These are phyloP conservation scores for Pythium guiyangense DNA, from an alignment of 352 stramenopile species.

Conservation along the genomic window DNA sequence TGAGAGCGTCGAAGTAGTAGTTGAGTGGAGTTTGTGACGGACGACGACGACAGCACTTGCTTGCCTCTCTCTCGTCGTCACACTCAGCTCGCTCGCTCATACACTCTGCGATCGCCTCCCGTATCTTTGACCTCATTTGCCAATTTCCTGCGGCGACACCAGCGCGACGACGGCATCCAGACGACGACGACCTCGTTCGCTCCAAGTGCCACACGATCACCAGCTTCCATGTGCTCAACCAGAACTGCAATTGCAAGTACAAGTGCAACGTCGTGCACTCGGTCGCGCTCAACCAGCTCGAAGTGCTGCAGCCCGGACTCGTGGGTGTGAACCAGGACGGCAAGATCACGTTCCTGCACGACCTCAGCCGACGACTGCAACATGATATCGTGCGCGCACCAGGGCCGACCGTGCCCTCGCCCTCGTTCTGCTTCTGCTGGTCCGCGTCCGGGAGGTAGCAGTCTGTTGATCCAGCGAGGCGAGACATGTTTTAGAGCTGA, in stretches of 20 bases:
- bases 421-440: constrained; percentile 93
- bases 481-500: no score
- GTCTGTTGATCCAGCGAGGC: constrained; percentile 58
- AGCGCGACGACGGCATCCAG: not conserved
- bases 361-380: constrained; percentile 42
- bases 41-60: no score
- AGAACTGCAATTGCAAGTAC: constrained; percentile 45
- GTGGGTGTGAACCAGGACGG: constrained; percentile 48
- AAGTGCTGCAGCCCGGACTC: constrained; percentile 59
- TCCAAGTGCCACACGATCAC: not conserved
- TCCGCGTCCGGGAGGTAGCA: constrained; percentile 92
- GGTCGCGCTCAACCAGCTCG: constrained; percentile 42
- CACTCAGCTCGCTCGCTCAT: no score
- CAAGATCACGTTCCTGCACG: constrained; percentile 43
- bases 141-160: constrained; percentile 9
- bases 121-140: constrained; percentile 19
- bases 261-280: constrained; percentile 78
- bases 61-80: no score
- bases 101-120: no score
- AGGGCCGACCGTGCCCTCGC: constrained; percentile 91
- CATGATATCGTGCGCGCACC: constrained; percentile 84
- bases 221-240: constrained; percentile 5
- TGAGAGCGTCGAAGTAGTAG: no score
- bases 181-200: not conserved
- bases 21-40: no score